Evolutionary conservation across 352 stramenopile genomes (phyloP).

Genomic region (Plasmopara viticola): DNA sequence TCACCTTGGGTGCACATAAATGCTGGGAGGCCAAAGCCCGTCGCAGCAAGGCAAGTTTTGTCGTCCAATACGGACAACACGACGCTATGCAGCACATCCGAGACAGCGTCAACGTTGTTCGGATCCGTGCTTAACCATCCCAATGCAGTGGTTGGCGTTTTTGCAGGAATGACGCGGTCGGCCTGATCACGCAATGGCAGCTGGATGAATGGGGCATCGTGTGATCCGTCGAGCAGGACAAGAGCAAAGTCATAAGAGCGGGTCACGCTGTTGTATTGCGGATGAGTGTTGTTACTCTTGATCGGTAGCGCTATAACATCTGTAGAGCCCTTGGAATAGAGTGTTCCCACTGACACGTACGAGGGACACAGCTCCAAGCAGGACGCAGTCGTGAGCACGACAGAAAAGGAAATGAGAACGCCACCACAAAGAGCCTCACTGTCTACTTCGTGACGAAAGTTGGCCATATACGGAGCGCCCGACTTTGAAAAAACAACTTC

Average conservation of each 20-base stretch:
- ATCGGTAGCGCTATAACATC: neutral
- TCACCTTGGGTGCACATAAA: neutral
- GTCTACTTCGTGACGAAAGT: too few species aligned
- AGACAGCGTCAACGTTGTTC: neutral
- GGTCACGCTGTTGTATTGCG: neutral
- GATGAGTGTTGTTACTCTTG: neutral
- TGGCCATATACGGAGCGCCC: too few species aligned
- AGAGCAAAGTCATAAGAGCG: neutral
- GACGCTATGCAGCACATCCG: neutral
- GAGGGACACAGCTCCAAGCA: neutral
- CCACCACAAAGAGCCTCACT: too few species aligned
- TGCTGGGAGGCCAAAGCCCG: neutral
- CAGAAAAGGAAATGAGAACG: too few species aligned
- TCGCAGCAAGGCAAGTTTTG: neutral
- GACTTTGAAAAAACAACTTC: too few species aligned
- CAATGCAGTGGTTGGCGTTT: neutral
- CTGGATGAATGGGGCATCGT: neutral
- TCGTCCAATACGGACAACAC: neutral
- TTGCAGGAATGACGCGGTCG: neutral
- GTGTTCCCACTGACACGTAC: neutral
- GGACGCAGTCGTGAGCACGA: neutral
- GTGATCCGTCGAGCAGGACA: neutral
- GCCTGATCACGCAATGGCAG: neutral
- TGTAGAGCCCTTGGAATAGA: neutral
- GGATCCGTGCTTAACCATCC: neutral